Base-by-base conservation (phyloP, 495 filamentous ascomycete genomes). In the Penicillium samsonianum region DNA sequence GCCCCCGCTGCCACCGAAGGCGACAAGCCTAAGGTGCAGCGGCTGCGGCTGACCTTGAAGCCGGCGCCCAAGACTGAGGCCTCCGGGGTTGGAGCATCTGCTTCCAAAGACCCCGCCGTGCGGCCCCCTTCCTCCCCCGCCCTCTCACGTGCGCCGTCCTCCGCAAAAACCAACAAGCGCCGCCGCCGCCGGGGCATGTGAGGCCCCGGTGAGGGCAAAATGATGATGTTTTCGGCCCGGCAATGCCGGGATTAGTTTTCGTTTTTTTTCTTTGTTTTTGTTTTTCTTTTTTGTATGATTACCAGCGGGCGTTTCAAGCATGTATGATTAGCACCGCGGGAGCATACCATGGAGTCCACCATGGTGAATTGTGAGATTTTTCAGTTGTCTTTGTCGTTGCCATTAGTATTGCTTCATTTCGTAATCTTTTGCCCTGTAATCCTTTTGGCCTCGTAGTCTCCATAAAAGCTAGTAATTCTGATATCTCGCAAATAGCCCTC, bases 21-120 rank as follows among this genome's bases (percentile, higher is more conserved):
- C n/a, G 20, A 45, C 0, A 53, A 58, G 25, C 40, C 57, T 16
- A 59, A 55, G 45, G 50, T 63, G 26, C 60, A 59, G 55, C 60
- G 60, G 30, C 51, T 63, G 6, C 50, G 57, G 17, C 25, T 63
- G 25, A 63, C 60, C 17, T 28, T 63, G 46, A 63, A 63, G 51
- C 60, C 60, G 22, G 50, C n/a, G 19, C 28, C 30, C 35, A 31
- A 53, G 50, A 26, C 33, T 43, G 48, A 59, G 49, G 26, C 41
- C 8, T 25, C 40, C 12, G 51, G 41, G 19, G 19, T 10, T 45
- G 4, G 28, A 12, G 26, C 40, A 17, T 37, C 52, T 6, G 22
- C 10, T 14, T 25, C 50, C 37, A n/a, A 53, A 19, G 51, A 28
- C 28, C 41, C 41, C 19, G 40, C 41, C 26, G 28, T 25, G 51